Percentiles rank a stretch among this genome's conserved stretches.
Conservation (phyloP, 169 alveolate genomes). For the Cryptosporidium parvum region DNA sequence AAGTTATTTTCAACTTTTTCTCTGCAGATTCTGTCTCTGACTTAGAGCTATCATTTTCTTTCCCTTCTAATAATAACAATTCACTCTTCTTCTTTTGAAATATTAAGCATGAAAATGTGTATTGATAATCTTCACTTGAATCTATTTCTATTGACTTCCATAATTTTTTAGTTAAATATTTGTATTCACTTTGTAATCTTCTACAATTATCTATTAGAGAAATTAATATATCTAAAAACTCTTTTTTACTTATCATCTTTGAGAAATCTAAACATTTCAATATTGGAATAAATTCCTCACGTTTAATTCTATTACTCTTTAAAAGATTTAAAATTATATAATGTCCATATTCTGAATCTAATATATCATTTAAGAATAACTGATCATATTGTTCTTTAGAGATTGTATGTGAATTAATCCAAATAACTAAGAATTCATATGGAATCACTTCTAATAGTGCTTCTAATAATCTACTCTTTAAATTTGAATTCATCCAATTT, state of each 20-base stretch:
- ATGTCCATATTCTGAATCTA: conserved; percentile 57
- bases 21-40: background rate
- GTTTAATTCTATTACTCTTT: conserved; percentile 25
- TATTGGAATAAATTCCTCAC: conserved; percentile 40
- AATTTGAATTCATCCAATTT: conserved; percentile 41
- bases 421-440: conserved; percentile 8
- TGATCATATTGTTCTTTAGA: background rate
- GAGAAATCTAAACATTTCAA: conserved; percentile 40
- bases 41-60: background rate
- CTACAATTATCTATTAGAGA: conserved; percentile 54
- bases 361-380: background rate
- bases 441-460: conserved; percentile 38
- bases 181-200: conserved; percentile 54
- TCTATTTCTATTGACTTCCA: conserved; percentile 61
- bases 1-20: background rate
- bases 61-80: background rate
- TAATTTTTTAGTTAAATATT: conserved; percentile 36
- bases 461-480: conserved; percentile 44
- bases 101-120: conserved; percentile 66
- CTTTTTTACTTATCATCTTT: conserved; percentile 17
- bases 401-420: conserved; percentile 35
- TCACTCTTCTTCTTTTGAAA: conserved; percentile 25
- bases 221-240: conserved; percentile 29
- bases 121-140: conserved; percentile 56
- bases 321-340: conserved; percentile 31